Base-by-base conservation (phyloP, 352 stramenopile genomes). In the Pythium volutum region DNA sequence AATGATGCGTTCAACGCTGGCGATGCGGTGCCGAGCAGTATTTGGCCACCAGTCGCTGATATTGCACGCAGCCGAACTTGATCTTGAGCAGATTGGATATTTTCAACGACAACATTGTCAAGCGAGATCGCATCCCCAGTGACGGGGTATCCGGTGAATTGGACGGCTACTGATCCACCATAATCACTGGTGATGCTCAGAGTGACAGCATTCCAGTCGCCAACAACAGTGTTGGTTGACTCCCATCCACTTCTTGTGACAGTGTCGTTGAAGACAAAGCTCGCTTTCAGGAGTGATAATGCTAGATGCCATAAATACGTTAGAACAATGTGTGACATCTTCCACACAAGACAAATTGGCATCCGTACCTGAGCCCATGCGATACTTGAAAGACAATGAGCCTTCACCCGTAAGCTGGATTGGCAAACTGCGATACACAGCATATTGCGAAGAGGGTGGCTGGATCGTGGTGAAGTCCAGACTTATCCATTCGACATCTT, bases 11-110 rank as follows among this genome's bases (percentile, higher is more conserved):
- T 47, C 25, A 54, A 18, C 2, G 56, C 58, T 0, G 41, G 47
- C 16, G 58, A 38, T 0, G 50, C 42, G 6, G 75, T 52, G 2
- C 55, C 23, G 10, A 86, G n/a, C 16, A 60, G 45, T 31, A 86
- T 66, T 64, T 76, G 75, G 9, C 79, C 79, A 22, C 76, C 79
- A n/a, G 76, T 85, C 3, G 73, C 58, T 1, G 58, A 47, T 34
- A 75, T 3, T 27, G 73, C 51, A 5, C 70, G 45, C 8, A 82
- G 42, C 20, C 45, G 43, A 29, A 69, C 73, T 9, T 72, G 42
- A 2, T 50, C 38, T 1, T 33, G 59, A 39, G 62, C 53, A n/a
- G 59, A 20, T 0, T n/a, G 38, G 0, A 52, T 45, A 34, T 71
- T 63, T 58, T 41, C 47, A 39, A 82, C 45, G 0, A 48, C 23